Evolutionary conservation across 257 asterid genomes (phyloP), one percentile per base, ranked within the genome.

Genomic region (Handroanthus guayacan): DNA sequence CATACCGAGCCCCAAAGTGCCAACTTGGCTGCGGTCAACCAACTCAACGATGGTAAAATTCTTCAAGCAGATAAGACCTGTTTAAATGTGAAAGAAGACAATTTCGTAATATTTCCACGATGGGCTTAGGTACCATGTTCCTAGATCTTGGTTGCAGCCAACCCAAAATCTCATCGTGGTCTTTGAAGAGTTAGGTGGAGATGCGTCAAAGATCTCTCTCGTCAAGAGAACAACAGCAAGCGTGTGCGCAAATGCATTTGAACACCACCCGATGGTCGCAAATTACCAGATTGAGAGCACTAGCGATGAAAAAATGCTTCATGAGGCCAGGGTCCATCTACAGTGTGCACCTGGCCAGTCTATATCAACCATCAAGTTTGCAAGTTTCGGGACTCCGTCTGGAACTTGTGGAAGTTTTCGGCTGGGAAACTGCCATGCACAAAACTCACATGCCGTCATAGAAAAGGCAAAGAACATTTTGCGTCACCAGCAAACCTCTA

Each of bases 141-240:
- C 96, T 0, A 83, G 96, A 79, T 87, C 89, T 68, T 92, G 96
- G 97, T 72, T 92, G 81, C 81, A 83, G 63, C 92, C 92, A 14
- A 81, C 79, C 34, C 81, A 66, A 62, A 90, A 90, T 61, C 84
- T 88, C 51, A 41, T 92, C 7, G 88, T 92, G 2, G 65, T 90
- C 5, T 82, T 90, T 18, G 95, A 92, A 76, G 97, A 90, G 68
- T 48, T 90, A 51, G 86, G 88, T 3, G 96, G 96, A 47, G 91
- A 90, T 74, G 84, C 85, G 71, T 82, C 91, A 10, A 72, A 76
- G 75, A 89, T 90, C 41, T 64, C 84, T 17, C 72, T 88, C 9
- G 87, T 79, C 6, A 90, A 87, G 75, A 78, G 89, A 62, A 78
- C 78, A 17, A 69, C 79, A 1, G 45, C 82, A 9, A 71, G 80